These are phyloP conservation scores for Teratosphaeria destructans DNA, from an alignment of 2,329 filamentous ascomycete species.

Conservation along the genomic window DNA sequence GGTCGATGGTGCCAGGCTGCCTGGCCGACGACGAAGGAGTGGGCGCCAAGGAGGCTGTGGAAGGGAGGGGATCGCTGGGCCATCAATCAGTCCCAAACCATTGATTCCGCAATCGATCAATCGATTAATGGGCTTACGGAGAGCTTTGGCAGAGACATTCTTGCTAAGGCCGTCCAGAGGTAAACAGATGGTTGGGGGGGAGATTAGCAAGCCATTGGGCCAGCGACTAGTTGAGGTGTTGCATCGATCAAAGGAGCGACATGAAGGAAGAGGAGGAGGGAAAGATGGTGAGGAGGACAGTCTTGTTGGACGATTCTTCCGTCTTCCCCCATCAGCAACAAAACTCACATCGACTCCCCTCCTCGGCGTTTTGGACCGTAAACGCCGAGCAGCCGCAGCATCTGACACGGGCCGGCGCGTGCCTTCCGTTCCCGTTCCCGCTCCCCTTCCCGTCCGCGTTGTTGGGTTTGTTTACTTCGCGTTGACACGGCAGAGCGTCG, in stretches of 20 bases:
- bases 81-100: background rate
- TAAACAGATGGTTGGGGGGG: background rate
- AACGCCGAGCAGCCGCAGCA: background rate
- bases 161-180: background rate
- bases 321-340: background rate
- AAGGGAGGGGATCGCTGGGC: slow-evolving; percentile 17
- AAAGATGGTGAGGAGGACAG: background rate
- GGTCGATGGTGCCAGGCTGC: slow-evolving; percentile 24
- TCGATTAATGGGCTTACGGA: slow-evolving; percentile 1
- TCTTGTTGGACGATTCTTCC: background rate
- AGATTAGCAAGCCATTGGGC: background rate
- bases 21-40: slow-evolving; percentile 24
- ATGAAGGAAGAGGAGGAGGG: background rate
- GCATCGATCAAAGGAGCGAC: slow-evolving; percentile 2
- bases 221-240: background rate
- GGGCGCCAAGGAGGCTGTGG: slow-evolving; percentile 23
- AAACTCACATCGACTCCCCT: background rate
- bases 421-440: background rate
- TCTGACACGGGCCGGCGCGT: background rate
- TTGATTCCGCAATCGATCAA: background rate
- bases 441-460: background rate
- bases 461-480: slow-evolving; percentile 6
- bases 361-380: background rate
- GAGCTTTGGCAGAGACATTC: slow-evolving; percentile 8
- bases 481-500: background rate